phyloP scores from a whole-genome alignment of 2,329 filamentous ascomycete species.

The Ophiostoma perfectum region DNA sequence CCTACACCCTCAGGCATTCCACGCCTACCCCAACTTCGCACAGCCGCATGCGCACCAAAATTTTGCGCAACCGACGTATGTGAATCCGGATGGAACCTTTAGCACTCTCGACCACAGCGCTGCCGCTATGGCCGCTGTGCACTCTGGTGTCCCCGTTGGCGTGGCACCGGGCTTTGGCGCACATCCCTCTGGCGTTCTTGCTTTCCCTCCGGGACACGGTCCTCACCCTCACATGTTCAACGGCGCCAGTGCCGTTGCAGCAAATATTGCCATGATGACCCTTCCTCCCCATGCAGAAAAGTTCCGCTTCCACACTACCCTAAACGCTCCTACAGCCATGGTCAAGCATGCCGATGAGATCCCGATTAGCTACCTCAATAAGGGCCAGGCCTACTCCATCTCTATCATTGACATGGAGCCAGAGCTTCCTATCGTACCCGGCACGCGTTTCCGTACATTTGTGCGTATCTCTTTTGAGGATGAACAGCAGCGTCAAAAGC shows the following conservation, averaged over 20 bases:
- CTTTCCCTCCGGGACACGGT: conserved; percentile 21
- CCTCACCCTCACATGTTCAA: conserved; percentile 17
- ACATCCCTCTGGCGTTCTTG: conserved; percentile 18
- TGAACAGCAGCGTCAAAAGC: conserved; percentile 81
- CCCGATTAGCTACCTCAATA: conserved; percentile 96
- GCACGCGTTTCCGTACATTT: conserved; percentile 77
- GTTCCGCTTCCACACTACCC: conserved; percentile 82
- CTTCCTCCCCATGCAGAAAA: conserved; percentile 57
- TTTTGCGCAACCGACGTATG: conserved; percentile 73
- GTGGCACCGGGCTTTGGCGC: conserved; percentile 10
- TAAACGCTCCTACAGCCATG: conserved; percentile 96
- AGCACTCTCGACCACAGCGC: conserved; percentile 39
- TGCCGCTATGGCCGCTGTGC: conserved; percentile 60
- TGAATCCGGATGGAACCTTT: conserved; percentile 74
- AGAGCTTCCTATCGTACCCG: conserved; percentile 51
- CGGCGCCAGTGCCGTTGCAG: conserved; percentile 8
- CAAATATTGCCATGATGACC: conserved; percentile 39
- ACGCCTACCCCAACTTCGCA: conserved; percentile 66
- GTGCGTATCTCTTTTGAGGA: conserved; percentile 97
- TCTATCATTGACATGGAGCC: conserved; percentile 74
- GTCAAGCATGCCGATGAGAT: conserved; percentile 85
- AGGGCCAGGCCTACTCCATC: conserved; percentile 88
- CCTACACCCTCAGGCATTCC: conserved; percentile 46
- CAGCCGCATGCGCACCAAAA: conserved; percentile 52
- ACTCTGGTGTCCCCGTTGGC: conserved; percentile 41